Evolutionary conservation across 345 rosid genomes (phyloP).

Genomic region (Aurinia saxatilis): DNA sequence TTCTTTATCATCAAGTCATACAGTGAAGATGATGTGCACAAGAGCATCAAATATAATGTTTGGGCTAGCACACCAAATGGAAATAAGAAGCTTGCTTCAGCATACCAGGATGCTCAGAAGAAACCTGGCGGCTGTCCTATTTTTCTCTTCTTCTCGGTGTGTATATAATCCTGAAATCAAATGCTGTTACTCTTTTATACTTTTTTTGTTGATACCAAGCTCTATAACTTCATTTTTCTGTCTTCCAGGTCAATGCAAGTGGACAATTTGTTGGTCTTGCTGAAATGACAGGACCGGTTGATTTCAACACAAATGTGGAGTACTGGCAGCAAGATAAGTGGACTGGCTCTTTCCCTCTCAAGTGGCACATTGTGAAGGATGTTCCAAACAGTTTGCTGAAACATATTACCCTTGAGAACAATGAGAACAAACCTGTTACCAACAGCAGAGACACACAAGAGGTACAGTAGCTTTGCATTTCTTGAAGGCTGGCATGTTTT

Average conservation of each 20-base stretch:
- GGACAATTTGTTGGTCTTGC: constrained; percentile 96
- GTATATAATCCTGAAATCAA: constrained; percentile 10
- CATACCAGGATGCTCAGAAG: constrained; percentile 74
- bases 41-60: constrained; percentile 81
- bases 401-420: constrained; percentile 88
- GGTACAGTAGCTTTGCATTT: constrained; percentile 32
- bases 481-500: neutral
- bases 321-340: constrained; percentile 98
- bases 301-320: constrained; percentile 68
- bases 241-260: constrained; percentile 75
- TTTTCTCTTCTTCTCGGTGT: constrained; percentile 84
- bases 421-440: constrained; percentile 93
- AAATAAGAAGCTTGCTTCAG: constrained; percentile 89
- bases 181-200: neutral
- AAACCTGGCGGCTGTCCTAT: constrained; percentile 66
- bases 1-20: constrained; percentile 88
- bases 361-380: constrained; percentile 94
- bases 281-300: constrained; percentile 86
- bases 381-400: constrained; percentile 85
- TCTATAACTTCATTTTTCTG: neutral
- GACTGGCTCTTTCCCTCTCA: constrained; percentile 90
- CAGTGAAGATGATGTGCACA: constrained; percentile 98
- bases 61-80: constrained; percentile 99
- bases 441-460: constrained; percentile 96
- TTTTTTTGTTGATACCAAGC: neutral